Evolutionary conservation across 2,329 filamentous ascomycete genomes (phyloP).

Genomic region (Trichoderma sp.): DNA sequence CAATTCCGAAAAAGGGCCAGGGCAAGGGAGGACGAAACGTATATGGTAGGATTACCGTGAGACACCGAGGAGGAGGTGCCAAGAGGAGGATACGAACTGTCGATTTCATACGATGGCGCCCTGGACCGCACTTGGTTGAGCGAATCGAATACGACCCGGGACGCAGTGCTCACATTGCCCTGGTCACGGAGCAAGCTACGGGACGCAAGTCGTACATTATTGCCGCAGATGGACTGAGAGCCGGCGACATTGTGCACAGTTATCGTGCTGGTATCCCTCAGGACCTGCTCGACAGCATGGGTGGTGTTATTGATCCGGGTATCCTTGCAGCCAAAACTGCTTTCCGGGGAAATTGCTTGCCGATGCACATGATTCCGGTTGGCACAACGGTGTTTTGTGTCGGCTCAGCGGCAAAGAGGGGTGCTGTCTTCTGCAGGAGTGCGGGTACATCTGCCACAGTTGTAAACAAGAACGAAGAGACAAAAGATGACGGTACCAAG

Average conservation of each 20-base stretch:
- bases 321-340: constrained; percentile 93
- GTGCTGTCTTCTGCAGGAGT: constrained; percentile 90
- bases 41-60: constrained; percentile 80
- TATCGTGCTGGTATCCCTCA: constrained; percentile 88
- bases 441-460: constrained; percentile 91
- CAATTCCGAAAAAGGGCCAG: constrained; percentile 90
- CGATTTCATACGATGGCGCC: constrained; percentile 78
- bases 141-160: constrained; percentile 96
- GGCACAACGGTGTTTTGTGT: constrained; percentile 94
- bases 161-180: constrained; percentile 88
- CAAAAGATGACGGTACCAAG: constrained; percentile 60
- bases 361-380: constrained; percentile 92
- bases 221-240: constrained; percentile 90
- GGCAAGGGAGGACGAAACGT: constrained; percentile 92
- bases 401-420: constrained; percentile 71
- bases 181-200: constrained; percentile 75
- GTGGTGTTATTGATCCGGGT: constrained; percentile 89
- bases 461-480: constrained; percentile 83
- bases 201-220: constrained; percentile 86
- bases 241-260: constrained; percentile 89
- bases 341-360: constrained; percentile 91
- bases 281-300: constrained; percentile 88
- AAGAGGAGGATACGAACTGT: constrained; percentile 91
- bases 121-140: constrained; percentile 86
- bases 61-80: constrained; percentile 89